phyloP scores from a whole-genome alignment of 352 stramenopile genomes.

The Phytophthora vignae region DNA sequence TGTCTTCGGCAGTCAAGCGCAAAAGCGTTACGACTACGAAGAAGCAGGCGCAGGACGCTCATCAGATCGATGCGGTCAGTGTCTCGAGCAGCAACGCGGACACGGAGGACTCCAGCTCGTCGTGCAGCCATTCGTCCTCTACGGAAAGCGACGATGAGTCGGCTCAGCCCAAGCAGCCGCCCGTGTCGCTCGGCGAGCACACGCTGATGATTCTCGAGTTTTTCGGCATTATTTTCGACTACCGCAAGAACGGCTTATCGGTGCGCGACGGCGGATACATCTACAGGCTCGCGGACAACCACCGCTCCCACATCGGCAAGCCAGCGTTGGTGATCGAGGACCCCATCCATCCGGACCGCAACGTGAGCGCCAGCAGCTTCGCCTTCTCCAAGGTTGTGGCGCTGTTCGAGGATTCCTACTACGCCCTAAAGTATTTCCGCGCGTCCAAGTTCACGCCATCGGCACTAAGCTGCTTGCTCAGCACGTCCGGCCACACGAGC shows the following conservation, averaged over 20 bases:
- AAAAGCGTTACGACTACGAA: constrained; percentile 18
- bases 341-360: constrained; percentile 88
- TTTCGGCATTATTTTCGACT: constrained; percentile 89
- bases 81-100: constrained; percentile 84
- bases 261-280: constrained; percentile 89
- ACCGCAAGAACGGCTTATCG: constrained; percentile 84
- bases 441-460: constrained; percentile 79
- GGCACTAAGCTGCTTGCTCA: constrained; percentile 83
- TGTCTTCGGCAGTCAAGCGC: constrained; percentile 21
- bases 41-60: constrained; percentile 11
- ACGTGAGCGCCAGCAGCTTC: constrained; percentile 89
- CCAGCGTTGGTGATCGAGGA: constrained; percentile 89
- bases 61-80: constrained; percentile 61
- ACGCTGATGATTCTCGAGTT: constrained; percentile 87
- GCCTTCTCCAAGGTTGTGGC: constrained; percentile 86
- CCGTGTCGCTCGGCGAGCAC: constrained; percentile 72
- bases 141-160: constrained; percentile 69
- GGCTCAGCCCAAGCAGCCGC: constrained; percentile 9
- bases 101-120: constrained; percentile 78
- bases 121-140: constrained; percentile 54
- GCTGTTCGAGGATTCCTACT: constrained; percentile 88
- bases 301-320: constrained; percentile 58
- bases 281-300: constrained; percentile 75
- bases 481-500: constrained; percentile 64
- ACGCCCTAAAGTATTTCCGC: constrained; percentile 86